Evolutionary conservation across 2,329 filamentous ascomycete genomes (phyloP).

Genomic region (Alternaria viburni): DNA sequence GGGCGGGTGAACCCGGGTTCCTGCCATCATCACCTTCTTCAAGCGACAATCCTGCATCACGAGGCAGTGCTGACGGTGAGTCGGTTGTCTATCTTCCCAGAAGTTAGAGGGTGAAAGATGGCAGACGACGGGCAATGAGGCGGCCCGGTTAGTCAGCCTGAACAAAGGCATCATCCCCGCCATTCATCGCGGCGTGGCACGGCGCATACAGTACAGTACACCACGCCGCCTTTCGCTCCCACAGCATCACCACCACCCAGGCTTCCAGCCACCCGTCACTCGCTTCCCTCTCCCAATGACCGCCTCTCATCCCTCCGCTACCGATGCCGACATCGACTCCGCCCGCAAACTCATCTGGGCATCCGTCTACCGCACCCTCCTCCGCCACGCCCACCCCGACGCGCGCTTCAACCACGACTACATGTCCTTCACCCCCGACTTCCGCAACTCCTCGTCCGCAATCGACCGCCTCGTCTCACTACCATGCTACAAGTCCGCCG

Average conservation of each 20-base stretch:
- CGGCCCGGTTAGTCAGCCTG: background rate
- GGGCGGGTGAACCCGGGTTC: background rate
- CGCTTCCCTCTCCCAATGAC: conserved; percentile 18
- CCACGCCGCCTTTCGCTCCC: background rate
- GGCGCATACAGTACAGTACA: background rate
- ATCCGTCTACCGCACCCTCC: conserved; percentile 46
- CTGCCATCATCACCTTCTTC: background rate
- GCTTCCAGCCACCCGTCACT: background rate
- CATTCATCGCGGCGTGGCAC: background rate
- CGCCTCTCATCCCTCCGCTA: conserved; percentile 13
- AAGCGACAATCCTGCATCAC: background rate
- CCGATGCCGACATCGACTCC: background rate
- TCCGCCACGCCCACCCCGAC: conserved; percentile 51
- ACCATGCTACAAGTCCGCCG: conserved; percentile 40
- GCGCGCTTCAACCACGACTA: conserved; percentile 55
- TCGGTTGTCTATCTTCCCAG: background rate
- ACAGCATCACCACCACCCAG: background rate
- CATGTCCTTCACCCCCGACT: conserved; percentile 53
- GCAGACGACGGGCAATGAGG: background rate
- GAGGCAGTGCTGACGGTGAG: background rate
- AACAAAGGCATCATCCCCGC: background rate
- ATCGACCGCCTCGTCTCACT: conserved; percentile 40
- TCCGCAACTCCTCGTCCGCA: conserved; percentile 47
- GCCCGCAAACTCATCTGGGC: conserved; percentile 30
- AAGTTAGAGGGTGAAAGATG: no score